Base-by-base conservation (phyloP, 2,329 filamentous ascomycete genomes). In the Lecanicillium sp. region DNA sequence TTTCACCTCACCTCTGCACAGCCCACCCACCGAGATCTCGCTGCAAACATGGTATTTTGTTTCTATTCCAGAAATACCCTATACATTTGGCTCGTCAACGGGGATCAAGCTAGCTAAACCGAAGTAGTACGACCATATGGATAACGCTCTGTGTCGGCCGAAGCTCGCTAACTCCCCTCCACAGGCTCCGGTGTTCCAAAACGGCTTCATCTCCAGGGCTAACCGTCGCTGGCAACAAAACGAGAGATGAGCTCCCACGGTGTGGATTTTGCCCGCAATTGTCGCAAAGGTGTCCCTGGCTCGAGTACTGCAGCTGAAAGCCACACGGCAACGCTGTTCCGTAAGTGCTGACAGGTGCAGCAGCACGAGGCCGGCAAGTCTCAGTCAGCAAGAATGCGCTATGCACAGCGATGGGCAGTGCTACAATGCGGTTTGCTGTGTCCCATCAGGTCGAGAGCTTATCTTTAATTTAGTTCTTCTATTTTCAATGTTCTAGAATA, bases 331-430 rank as follows among this genome's bases (percentile, higher is more conserved):
- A 9, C 11, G 6, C n/a, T 20, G 20, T 14, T 26, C 27, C n/a
- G 30, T 36, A 47, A 47, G 36, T 40, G 44, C 44, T 47, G 44
- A 47, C 44, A 27, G 36, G 27, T 35, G 33, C n/a, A 39, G 33
- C 20, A 8, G 7, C 44, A 40, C 15, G n/a, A 5, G 36, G 27
- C 26, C n/a, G 36, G 44, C 27, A 11, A 23, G 21, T 45, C 44
- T 32, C 44, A 33, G 44, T 47, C 44, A 47, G 44, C 44, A 40
- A 32, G n/a, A 47, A 27, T 47, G 36, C 36, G 30, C 36, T 36
- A 40, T 33, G 2, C 6, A 14, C 14, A 21, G n/a, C 27, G n/a
- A 47, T 47, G 44, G 44, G 44, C 44, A 47, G 33, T 47, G 26
- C 20, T 20, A 27, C 14, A 47, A 47, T 47, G 20, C 36, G 36